A percentile compares a stretch with the other conserved stretches of the same genome.
These are phyloP conservation scores for Macadamia integrifolia DNA, from an alignment of 164 flowering plant genomes.

Conservation along the genomic window DNA sequence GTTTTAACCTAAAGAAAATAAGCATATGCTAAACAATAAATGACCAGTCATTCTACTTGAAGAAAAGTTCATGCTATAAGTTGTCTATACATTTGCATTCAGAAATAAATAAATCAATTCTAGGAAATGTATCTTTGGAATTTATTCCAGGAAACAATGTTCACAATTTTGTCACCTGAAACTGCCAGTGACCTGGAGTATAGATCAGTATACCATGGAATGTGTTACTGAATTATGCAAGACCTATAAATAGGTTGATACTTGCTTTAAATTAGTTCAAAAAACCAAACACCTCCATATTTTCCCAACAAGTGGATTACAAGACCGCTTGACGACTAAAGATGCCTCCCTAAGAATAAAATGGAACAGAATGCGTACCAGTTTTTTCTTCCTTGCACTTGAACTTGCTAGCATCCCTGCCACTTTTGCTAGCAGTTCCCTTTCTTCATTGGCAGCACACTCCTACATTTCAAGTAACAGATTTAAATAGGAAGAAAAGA, in stretches of 20 bases:
- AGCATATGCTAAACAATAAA: not conserved
- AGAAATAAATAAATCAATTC: not conserved
- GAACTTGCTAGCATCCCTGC: constrained; percentile 73
- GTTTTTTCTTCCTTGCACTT: constrained; percentile 72
- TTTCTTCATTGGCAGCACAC: constrained; percentile 91
- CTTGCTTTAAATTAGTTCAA: too few species aligned
- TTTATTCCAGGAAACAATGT: not conserved
- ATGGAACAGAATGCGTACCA: constrained; percentile 39
- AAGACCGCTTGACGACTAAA: not conserved
- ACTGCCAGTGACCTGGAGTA: too few species aligned
- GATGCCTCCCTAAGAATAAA: too few species aligned
- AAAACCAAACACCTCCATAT: too few species aligned
- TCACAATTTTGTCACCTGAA: not conserved
- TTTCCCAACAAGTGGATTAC: too few species aligned
- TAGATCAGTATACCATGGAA: too few species aligned
- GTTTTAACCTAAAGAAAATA: constrained; percentile 63
- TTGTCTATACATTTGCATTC: not conserved
- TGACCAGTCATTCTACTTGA: not conserved
- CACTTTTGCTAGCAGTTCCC: constrained; percentile 67
- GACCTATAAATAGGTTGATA: too few species aligned
- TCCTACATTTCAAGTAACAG: constrained; percentile 39
- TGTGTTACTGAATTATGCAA: not conserved
- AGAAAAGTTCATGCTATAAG: not conserved
- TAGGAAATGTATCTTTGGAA: not conserved
- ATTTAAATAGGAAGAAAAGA: not conserved